Evolutionary conservation across 257 asterid genomes (phyloP), one percentile per base, ranked within the genome.

Genomic region (Cruciata laevipes): DNA sequence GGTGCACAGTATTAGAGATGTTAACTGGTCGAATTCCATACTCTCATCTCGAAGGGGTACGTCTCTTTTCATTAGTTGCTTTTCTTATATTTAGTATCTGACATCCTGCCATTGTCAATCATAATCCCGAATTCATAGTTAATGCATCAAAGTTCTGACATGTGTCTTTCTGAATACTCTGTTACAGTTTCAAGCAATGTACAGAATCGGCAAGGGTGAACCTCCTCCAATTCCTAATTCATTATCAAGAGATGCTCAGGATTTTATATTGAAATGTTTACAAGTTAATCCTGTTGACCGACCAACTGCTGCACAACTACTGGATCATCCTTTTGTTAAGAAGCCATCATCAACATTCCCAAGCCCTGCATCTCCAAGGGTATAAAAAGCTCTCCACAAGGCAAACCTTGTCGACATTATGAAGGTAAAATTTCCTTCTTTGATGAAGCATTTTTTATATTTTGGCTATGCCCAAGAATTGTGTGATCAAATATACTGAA

Each of bases 1-100:
- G 98, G 23, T 93, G 98, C 84, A 85, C 98, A 8, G 98, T 93
- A 53, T 71, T 93, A 76, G 98, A 93, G 89, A 87, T 93, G 98
- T 85, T 93, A 40, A 86, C 98, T 20, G 73, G 91, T 68, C 82
- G 79, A 42, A 84, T 93, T 53, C 98, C 98, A 8, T 93, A 89
- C 69, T 80, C 83, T 68, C 75, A 84, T 73, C 61, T 93, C 67
- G 96, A 93, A 67, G 73, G 79, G 66, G 98, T 92, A 81, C 69
- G 92, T 61, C 5, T 20, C 24, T 13, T 5, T 31, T 60, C 7
- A 49, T 61, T 8, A 21, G 27, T 73, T 32, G 5, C 21, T 18
- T 27, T 21, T 66, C 18, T 56, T 14, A 2, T 66, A 49, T 53
- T 8, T 17, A 65, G 33, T 32, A 37, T 0, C 35, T 16, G 40